phyloP scores from a whole-genome alignment of 75 land plant genomes.

The Selaginella tamariscina region DNA sequence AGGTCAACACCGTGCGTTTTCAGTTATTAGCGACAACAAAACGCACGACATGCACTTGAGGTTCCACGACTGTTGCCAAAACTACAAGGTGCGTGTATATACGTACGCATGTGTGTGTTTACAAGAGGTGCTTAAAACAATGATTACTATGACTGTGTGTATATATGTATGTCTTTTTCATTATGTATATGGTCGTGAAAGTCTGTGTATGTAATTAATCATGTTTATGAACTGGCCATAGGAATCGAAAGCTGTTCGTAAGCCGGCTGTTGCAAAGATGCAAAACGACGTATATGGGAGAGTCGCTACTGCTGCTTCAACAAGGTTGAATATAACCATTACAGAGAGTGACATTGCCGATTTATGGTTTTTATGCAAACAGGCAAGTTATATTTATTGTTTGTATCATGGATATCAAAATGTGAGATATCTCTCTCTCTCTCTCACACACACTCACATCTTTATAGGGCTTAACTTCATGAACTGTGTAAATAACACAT shows the following conservation, averaged over 20 bases:
- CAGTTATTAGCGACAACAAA: slow-evolving; percentile 72
- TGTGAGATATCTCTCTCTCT: no score
- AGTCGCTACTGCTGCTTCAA: slow-evolving; percentile 30
- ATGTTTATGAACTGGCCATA: no score
- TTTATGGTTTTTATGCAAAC: slow-evolving; percentile 85
- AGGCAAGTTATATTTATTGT: slow-evolving; percentile 29
- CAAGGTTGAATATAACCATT: slow-evolving; percentile 43
- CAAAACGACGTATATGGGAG: slow-evolving; percentile 22
- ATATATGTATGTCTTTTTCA: no score
- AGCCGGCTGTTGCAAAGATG: slow-evolving; percentile 18
- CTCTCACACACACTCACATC: no score
- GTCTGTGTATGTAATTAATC: no score
- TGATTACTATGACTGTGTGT: no score
- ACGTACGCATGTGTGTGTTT: not conserved
- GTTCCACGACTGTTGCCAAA: slow-evolving; percentile 70
- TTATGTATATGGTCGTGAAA: no score
- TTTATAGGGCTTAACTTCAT: no score
- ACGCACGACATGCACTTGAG: slow-evolving; percentile 72
- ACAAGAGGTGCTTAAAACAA: not conserved
- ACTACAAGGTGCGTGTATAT: slow-evolving; percentile 54
- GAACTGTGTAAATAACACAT: no score
- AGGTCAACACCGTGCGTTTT: slow-evolving; percentile 71
- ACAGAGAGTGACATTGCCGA: slow-evolving; percentile 44
- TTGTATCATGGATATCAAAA: not conserved
- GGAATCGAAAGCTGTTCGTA: slow-evolving; percentile 24